Percentiles rank a stretch among this genome's conserved stretches.
Evolutionary conservation across 2,329 filamentous ascomycete species (phyloP).

Genomic region (Ilyonectria destructans): DNA sequence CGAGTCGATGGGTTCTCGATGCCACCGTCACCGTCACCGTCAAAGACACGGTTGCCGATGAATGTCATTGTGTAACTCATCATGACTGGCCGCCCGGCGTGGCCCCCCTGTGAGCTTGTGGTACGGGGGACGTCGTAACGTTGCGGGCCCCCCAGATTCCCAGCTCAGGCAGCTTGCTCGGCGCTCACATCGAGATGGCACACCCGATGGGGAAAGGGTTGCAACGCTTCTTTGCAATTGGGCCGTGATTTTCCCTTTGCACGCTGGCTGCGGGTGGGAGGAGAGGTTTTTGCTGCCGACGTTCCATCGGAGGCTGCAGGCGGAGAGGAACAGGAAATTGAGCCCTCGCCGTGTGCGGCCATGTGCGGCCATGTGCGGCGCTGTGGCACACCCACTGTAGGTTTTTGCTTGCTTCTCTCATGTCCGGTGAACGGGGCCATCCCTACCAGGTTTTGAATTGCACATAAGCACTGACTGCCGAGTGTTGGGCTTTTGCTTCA

Average conservation of each 20-base stretch:
- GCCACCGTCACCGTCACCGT: not conserved
- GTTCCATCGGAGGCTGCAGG: constrained; percentile 22
- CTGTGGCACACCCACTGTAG: not conserved
- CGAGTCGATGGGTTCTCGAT: not conserved
- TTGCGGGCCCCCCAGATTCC: not conserved
- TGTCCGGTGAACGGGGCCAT: constrained; percentile 21
- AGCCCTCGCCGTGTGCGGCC: not conserved
- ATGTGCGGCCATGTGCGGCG: not conserved
- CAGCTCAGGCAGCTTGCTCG: not conserved
- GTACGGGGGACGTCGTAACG: not conserved
- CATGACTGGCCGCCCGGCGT: not conserved
- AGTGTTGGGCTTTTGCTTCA: not conserved
- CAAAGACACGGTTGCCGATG: no score
- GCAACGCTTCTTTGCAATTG: not conserved
- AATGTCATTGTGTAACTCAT: not conserved
- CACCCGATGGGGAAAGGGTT: constrained; percentile 12
- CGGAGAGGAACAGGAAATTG: constrained; percentile 24
- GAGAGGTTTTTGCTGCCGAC: not conserved
- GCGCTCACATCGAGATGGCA: not conserved
- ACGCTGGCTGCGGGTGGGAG: not conserved
- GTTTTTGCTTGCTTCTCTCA: constrained; percentile 4
- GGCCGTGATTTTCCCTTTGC: not conserved
- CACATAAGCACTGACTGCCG: constrained; percentile 5
- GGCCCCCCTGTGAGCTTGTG: no score
- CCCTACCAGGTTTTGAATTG: constrained; percentile 15